A percentile compares a stretch with the other conserved stretches of the same genome.
These are phyloP conservation scores for Eleusine indica DNA, from an alignment of 176 grass and related monocot genomes.

Conservation along the genomic window DNA sequence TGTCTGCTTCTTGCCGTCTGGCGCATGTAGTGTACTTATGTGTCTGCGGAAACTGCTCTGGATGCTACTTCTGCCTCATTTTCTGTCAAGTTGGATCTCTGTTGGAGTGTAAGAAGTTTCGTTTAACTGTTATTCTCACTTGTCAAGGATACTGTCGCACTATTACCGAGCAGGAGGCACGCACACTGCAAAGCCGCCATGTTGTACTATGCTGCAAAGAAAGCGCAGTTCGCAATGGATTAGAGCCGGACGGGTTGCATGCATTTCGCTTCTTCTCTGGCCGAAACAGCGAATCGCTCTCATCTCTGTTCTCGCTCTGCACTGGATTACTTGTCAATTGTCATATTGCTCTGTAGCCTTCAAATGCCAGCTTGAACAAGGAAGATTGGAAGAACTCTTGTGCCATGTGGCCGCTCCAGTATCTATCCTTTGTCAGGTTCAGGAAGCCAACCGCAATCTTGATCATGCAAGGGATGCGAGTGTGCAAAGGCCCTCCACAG, in stretches of 20 bases:
- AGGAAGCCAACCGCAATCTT: neutral
- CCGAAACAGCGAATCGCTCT: no score
- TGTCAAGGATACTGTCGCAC: neutral
- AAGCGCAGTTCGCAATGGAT: no score
- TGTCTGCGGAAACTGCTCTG: neutral
- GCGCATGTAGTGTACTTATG: neutral
- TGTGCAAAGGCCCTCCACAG: neutral
- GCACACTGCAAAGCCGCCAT: neutral
- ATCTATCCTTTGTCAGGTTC: neutral
- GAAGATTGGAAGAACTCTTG: neutral
- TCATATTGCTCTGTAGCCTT: no score
- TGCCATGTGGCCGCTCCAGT: neutral
- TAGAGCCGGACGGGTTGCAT: no score
- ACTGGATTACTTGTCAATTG: no score
- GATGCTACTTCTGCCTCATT: neutral
- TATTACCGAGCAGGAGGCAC: neutral
- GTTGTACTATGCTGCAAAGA: no score
- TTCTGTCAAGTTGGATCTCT: neutral
- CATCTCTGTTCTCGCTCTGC: no score
- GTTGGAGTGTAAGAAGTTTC: neutral
- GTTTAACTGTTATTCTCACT: neutral
- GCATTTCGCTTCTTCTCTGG: no score
- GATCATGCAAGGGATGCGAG: no score
- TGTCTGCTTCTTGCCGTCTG: neutral
- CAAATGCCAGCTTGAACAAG: no score